Percentiles rank a stretch among this genome's conserved stretches.
These are phyloP conservation scores for Podaxis sp. DNA, from an alignment of 768 basidiomycete species.

Conservation along the genomic window DNA sequence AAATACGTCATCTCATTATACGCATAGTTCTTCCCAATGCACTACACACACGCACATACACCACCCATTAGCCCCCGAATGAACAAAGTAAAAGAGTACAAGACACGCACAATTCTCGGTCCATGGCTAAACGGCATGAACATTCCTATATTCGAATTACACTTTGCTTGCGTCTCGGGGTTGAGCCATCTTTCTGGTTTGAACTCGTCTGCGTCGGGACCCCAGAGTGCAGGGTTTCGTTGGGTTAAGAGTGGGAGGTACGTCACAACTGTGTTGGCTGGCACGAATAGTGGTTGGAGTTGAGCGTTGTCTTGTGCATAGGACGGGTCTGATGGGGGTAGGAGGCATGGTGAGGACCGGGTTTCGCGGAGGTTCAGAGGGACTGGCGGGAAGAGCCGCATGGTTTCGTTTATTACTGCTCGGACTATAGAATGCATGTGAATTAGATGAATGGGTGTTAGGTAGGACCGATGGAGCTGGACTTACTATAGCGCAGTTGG, in stretches of 20 bases:
- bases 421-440: slow-evolving; percentile 44
- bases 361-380: slow-evolving; percentile 69
- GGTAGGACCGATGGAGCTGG: neutral
- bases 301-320: slow-evolving; percentile 27
- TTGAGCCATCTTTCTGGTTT: slow-evolving; percentile 79
- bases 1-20: slow-evolving; percentile 77
- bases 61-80: neutral
- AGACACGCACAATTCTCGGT: slow-evolving; percentile 47
- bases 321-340: slow-evolving; percentile 52
- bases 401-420: slow-evolving; percentile 76
- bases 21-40: slow-evolving; percentile 72
- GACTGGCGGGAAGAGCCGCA: slow-evolving; percentile 78
- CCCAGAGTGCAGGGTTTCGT: slow-evolving; percentile 68
- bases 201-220: slow-evolving; percentile 72
- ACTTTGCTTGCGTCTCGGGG: slow-evolving; percentile 44
- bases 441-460: slow-evolving; percentile 1
- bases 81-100: neutral
- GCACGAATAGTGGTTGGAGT: slow-evolving; percentile 54
- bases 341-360: slow-evolving; percentile 43
- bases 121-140: slow-evolving; percentile 76
- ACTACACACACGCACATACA: slow-evolving; percentile 35
- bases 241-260: slow-evolving; percentile 65
- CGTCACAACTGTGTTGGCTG: slow-evolving; percentile 52
- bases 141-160: slow-evolving; percentile 62
- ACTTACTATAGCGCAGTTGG: slow-evolving; percentile 63